Evolutionary conservation across 768 basidiomycete species (phyloP), one percentile per base, ranked within the genome.

Genomic region (Termitomyces heimii): DNA sequence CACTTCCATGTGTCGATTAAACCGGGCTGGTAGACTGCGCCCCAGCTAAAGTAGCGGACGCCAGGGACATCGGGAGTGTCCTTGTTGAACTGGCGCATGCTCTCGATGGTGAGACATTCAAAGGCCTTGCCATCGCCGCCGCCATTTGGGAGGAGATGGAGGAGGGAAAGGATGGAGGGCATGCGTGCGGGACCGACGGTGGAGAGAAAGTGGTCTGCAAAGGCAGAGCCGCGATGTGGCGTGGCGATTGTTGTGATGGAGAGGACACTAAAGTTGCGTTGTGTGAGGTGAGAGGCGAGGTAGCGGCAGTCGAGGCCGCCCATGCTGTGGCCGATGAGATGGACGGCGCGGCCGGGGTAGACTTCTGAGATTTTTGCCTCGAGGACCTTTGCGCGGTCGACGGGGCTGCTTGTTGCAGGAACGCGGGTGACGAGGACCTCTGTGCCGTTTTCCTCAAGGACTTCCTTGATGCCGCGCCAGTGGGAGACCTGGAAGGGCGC

Each of bases 401-500:
- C 74, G 16, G 94, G 90, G 22, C 88, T 88, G 63, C 90, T 91
- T 2, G 93, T 96, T 0, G 94, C 94, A 1, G 97, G 95, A 0
- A 98, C 95, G 14, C 93, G 84, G 0, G 94, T 94, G 65, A 98
- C 90, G 64, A 98, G 81, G 35, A 98, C 90, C 68, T 98, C 89
- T 13, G 82, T 82, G 18, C 93, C 95, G 66, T 89, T 94, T 37
- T 88, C 81, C 65, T 95, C 87, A 7, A 99, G 78, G 18, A 90
- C 94, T 68, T 98, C 92, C 66, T 89, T 88, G 61, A 99, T 96
- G 7, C 97, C 97, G 37, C 96, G 82, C 97, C 97, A 99, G 70
- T 99, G 94, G 2, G 88, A 80, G 42, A 99, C 92, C 65, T 94
- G 85, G 18, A 98, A 64, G 4, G 92, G 86, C 13, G 87, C 85